These are phyloP conservation scores for Neofusicoccum sp. DNA, from an alignment of 2,329 filamentous ascomycete genomes.

Conservation along the genomic window DNA sequence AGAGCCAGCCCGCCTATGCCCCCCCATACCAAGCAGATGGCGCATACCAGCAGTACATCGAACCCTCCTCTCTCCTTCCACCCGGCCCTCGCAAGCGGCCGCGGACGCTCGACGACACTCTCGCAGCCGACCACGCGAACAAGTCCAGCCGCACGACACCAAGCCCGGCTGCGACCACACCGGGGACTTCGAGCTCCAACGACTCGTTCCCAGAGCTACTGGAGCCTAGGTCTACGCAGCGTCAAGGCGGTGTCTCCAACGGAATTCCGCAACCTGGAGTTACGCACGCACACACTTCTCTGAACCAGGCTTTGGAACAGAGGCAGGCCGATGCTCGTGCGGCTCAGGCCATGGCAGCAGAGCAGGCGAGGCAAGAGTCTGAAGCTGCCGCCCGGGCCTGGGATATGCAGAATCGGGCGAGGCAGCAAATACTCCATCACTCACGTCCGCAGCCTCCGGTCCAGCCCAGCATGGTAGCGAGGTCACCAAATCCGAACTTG, in stretches of 20 bases:
- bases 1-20: not conserved
- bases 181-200: constrained; percentile 7
- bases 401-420: not conserved
- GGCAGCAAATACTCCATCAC: not conserved
- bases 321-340: not conserved
- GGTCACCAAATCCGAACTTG: not conserved
- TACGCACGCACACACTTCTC: constrained; percentile 3
- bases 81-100: not conserved
- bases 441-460: not conserved
- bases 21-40: not conserved
- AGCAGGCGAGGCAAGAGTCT: not conserved
- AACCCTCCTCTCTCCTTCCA: not conserved
- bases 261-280: not conserved
- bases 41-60: not conserved
- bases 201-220: constrained; percentile 4
- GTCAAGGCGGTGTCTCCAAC: not conserved
- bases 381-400: not conserved
- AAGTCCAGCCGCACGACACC: constrained; percentile 10
- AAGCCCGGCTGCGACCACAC: constrained; percentile 3
- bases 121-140: constrained; percentile 2
- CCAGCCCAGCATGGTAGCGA: not conserved
- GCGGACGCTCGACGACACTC: not conserved
- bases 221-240: not conserved
- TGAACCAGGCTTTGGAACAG: not conserved
- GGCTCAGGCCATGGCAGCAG: not conserved